Percentiles rank a stretch among this genome's conserved stretches.
Conservation (phyloP, 75 land plant species). For the Pinus taeda region DNA sequence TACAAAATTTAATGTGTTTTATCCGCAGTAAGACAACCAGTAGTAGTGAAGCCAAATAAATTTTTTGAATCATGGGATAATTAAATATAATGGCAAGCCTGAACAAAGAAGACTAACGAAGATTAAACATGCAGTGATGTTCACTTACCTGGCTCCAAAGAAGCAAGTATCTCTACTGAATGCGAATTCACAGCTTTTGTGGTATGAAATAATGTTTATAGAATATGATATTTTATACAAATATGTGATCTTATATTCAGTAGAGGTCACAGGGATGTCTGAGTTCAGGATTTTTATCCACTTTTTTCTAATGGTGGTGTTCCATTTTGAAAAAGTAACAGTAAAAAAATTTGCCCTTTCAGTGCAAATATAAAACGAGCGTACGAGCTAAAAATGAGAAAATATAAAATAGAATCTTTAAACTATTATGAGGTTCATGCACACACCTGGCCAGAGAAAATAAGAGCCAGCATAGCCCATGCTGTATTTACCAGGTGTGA, state of each 20-base stretch:
- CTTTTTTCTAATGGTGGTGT: not conserved
- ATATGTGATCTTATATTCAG: no score
- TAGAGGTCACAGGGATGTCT: no score
- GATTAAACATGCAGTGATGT: not conserved
- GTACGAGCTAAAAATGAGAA: slow-evolving; percentile 53
- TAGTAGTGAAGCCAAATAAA: not conserved
- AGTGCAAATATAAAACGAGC: slow-evolving; percentile 10
- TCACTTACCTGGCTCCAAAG: not conserved
- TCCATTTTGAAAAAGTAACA: not conserved
- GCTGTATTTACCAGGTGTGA: slow-evolving; percentile 75
- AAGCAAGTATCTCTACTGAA: not conserved
- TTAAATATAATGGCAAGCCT: not conserved
- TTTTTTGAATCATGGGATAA: not conserved
- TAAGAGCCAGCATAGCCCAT: slow-evolving; percentile 81
- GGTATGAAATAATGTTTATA: no score
- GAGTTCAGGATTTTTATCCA: no score
- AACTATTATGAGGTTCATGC: no score
- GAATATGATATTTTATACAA: no score
- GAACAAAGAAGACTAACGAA: not conserved
- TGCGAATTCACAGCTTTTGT: not conserved
- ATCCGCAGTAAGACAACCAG: not conserved
- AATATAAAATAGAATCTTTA: no score
- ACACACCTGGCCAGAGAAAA: slow-evolving; percentile 76
- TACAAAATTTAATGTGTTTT: not conserved
- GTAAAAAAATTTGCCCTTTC: not conserved